Base-by-base conservation (phyloP, 495 filamentous ascomycete species). In the Xylaria telfairii region DNA sequence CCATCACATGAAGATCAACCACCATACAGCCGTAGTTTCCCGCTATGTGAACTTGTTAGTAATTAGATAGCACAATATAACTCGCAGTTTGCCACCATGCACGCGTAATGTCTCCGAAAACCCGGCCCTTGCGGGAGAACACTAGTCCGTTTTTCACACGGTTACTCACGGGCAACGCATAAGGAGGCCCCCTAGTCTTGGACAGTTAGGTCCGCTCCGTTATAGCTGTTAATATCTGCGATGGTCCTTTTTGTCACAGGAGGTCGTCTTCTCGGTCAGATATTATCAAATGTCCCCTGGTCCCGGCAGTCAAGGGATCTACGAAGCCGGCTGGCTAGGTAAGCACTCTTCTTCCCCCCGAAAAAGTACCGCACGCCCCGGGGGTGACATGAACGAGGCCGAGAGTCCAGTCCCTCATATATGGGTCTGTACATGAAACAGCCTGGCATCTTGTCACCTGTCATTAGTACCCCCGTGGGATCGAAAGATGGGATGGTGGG, bases 361-460 rank as follows among this genome's bases (percentile, higher is more conserved):
- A 53, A 17, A 26, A 17, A 26, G 21, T 13, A 66, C 34, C 44
- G 26, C 30, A 46, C 44, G 44, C 62, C 59, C 62, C 1, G 21
- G 64, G 47, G 4, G 64, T 42, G n/a, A 37, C 8, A 17, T n/a
- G 5, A 26, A 42, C 10, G n/a, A 30, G 46, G n/a, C 28, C 32
- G 13, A n/a, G 15, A 30, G n/a, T 46, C 34, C 26, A 30, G n/a
- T 46, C 34, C 28, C n/a, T 53, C 30, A 28, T 30, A 28, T 30
- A 66, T 42, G 47, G n/a, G 32, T 21, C 3, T 32, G 47, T 17
- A 66, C 30, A 66, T 66, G 64, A 66, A 66, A 66, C 64, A 24
- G 47, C 28, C 46, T 21, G 34, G 28, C 28, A 53, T 28, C 19
- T 41, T 30, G 32, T 54, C 64, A 54, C 64, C 47, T 54, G 47